phyloP scores from a whole-genome alignment of 2,329 filamentous ascomycete genomes.

The Colletotrichum navitas region DNA sequence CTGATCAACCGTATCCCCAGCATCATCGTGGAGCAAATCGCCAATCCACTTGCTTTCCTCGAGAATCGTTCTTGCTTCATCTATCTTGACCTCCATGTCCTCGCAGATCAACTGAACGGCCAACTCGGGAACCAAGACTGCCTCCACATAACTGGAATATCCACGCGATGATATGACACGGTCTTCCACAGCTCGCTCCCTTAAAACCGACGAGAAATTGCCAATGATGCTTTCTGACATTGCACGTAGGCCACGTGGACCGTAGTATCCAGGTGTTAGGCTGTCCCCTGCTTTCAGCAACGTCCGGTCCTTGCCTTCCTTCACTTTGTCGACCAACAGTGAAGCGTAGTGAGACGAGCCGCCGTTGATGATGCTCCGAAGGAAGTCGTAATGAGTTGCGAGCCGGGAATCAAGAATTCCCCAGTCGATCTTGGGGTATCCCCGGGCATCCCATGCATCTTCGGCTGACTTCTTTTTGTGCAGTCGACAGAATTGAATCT shows the following conservation, averaged over 20 bases:
- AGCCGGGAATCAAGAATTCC: constrained; percentile 69
- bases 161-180: constrained; percentile 75
- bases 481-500: constrained; percentile 72
- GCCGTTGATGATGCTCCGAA: constrained; percentile 73
- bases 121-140: constrained; percentile 82
- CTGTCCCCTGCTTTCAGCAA: constrained; percentile 69
- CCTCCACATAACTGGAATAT: constrained; percentile 77
- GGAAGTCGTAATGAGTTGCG: constrained; percentile 62
- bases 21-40: constrained; percentile 75
- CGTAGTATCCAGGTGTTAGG: constrained; percentile 86
- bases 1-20: constrained; percentile 51
- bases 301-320: constrained; percentile 69
- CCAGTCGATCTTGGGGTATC: constrained; percentile 83
- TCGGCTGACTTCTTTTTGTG: constrained; percentile 70
- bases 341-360: constrained; percentile 71
- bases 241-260: constrained; percentile 75
- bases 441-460: constrained; percentile 60
- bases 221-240: constrained; percentile 79
- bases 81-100: constrained; percentile 62
- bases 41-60: constrained; percentile 76
- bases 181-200: constrained; percentile 73
- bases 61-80: constrained; percentile 67
- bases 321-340: constrained; percentile 66
- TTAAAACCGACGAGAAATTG: constrained; percentile 70
- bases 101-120: constrained; percentile 67